Evolutionary conservation across 805 yeast genomes (phyloP).

Genomic region (Schwanniomyces occidentalis): DNA sequence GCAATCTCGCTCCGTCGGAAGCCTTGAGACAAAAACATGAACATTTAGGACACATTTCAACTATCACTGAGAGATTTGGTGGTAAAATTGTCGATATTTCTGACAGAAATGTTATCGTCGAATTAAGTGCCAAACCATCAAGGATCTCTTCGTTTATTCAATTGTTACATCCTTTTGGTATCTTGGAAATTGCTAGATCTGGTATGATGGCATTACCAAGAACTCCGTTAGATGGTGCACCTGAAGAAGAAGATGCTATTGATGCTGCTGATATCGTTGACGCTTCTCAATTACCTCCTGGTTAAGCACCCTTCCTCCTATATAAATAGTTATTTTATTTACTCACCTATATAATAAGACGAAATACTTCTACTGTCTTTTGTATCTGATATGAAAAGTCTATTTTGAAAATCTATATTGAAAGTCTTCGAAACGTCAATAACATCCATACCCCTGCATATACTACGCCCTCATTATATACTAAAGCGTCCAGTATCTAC

Average conservation of each 20-base stretch:
- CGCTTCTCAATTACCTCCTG: constrained; percentile 91
- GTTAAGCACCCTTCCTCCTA: constrained; percentile 54
- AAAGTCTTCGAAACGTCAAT: too few species aligned
- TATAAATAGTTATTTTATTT: too few species aligned
- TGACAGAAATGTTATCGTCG: constrained; percentile 91
- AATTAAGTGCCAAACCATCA: constrained; percentile 90
- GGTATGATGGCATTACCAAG: constrained; percentile 99
- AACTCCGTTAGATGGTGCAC: constrained; percentile 71
- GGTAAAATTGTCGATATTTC: constrained; percentile 91
- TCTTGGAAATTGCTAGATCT: constrained; percentile 92
- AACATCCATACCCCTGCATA: too few species aligned
- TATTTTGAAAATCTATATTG: too few species aligned
- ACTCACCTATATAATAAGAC: too few species aligned
- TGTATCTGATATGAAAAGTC: too few species aligned
- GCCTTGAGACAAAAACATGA: constrained; percentile 91
- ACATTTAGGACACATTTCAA: constrained; percentile 82
- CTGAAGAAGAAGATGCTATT: constrained; percentile 47
- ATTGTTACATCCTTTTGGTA: constrained; percentile 92
- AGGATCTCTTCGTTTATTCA: constrained; percentile 85
- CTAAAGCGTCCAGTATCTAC: too few species aligned
- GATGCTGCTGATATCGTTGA: constrained; percentile 77
- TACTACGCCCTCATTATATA: too few species aligned
- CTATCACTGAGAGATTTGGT: constrained; percentile 82
- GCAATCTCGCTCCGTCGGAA: constrained; percentile 84
- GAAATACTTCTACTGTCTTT: too few species aligned